Base-by-base conservation (phyloP, 495 filamentous ascomycete genomes). In the Polyplosphaeria fusca region DNA sequence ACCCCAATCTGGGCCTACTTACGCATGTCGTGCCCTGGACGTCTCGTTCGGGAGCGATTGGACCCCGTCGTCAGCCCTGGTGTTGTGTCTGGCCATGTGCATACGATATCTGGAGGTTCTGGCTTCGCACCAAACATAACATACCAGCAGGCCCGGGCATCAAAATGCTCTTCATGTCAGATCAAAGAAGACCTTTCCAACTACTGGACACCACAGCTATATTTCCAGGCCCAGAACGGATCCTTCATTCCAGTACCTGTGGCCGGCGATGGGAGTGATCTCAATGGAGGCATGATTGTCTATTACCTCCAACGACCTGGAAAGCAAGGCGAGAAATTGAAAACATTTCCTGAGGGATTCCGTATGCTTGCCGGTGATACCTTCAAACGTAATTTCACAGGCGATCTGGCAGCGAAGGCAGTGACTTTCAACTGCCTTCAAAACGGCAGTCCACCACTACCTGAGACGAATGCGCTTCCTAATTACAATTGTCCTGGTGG, bases 181-280 rank as follows among this genome's bases (percentile, higher is more conserved):
- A 76, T 85, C 59, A 81, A 77, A 52, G 76, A 78, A 55, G 88
- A 92, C 69, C 5, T 42, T 7, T 13, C 11, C 61, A 84, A 83
- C 69, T 91, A 93, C 73, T 92, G 88, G 89, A 79, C 84, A 46
- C 86, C 88, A 1, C 68, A 70, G 32, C 74, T 91, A n/a, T 89
- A 81, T 70, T 88, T 81, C 68, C 75, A 80, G 23, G 76, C 77
- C 25, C 70, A 77, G 54, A 85, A 86, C 51, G 82, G 81, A 5
- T 75, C 74, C 24, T 86, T 93, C 65, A 80, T 83, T 59, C 75
- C 74, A 32, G 89, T 91, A 30, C 68, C 76, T 5, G 77, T 86
- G 66, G 76, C 80, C 53, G 84, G 82, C 54, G 84, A 86, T 55
- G 79, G 79, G 66, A 78, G 78, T 54, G 58, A 60, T 28, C 25